Conservation (phyloP, 192 early-diverging fungal genomes). For the Obelidium mucronatum region DNA sequence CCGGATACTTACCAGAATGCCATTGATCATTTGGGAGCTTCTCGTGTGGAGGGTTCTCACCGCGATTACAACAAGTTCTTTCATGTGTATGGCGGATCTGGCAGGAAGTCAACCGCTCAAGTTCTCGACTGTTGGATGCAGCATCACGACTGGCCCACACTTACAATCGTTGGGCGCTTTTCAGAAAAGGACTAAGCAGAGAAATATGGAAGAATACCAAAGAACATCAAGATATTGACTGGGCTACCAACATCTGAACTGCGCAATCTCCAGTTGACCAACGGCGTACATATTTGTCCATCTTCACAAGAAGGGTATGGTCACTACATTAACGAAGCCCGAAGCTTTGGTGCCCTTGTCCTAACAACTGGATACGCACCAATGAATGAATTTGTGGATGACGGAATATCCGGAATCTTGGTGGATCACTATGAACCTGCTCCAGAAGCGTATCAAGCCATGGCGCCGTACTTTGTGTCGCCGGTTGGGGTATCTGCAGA, state of each 20-base stretch:
- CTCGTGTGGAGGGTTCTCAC: neutral
- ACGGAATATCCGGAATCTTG: constrained; percentile 6
- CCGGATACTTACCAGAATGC: neutral
- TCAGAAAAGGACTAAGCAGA: neutral
- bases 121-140: constrained; percentile 4
- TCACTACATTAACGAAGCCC: constrained; percentile 23
- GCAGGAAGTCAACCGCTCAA: neutral
- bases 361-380: constrained; percentile 12
- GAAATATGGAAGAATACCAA: neutral
- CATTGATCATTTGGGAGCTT: neutral
- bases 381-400: constrained; percentile 31
- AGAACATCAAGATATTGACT: neutral
- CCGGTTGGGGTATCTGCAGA: neutral
- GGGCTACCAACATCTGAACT: neutral
- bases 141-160: constrained; percentile 28
- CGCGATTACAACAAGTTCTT: constrained; percentile 11
- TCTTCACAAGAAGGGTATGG: constrained; percentile 12
- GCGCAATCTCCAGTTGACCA: neutral
- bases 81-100: neutral
- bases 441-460: constrained; percentile 16
- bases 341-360: constrained; percentile 2
- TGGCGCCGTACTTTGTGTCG: constrained; percentile 7
- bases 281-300: constrained; percentile 7
- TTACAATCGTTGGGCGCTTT: constrained; percentile 11
- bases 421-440: neutral